Conservation (phyloP, 805 yeast species). For the Lipomyces orientalis region DNA sequence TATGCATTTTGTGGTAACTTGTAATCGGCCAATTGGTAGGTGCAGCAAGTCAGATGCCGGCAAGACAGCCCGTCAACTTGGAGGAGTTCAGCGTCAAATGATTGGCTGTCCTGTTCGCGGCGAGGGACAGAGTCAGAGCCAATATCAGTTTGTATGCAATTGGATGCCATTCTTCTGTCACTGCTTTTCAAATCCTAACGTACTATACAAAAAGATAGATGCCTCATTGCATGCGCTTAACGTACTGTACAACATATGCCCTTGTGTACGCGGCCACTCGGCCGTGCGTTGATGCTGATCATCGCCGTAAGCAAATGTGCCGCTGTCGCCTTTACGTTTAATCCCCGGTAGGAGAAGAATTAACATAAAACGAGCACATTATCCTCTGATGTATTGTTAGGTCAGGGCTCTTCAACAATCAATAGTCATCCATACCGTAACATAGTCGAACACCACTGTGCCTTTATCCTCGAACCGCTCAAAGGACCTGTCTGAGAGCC, state of each 20-base stretch:
- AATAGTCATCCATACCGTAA: conserved; percentile 1
- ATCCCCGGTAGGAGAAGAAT: conserved; percentile 6
- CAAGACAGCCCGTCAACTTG: neutral
- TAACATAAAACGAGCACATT: conserved; percentile 11
- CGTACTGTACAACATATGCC: no score
- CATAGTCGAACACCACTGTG: conserved; percentile 4
- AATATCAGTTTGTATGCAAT: no score
- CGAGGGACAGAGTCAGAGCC: no score
- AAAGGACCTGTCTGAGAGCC: conserved; percentile 5
- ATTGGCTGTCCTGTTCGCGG: no score
- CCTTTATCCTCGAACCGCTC: neutral
- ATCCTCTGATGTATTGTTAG: conserved; percentile 1
- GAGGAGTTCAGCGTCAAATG: no score
- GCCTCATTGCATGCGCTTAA: no score
- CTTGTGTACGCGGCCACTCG: no score
- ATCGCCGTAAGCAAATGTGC: no score
- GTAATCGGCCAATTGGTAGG: neutral
- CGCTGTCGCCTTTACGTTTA: neutral
- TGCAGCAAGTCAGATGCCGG: neutral
- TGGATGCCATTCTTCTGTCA: neutral
- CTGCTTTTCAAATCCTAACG: neutral
- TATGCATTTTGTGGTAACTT: neutral
- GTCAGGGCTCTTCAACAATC: neutral
- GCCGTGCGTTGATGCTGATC: neutral
- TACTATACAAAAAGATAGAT: neutral